A percentile compares a stretch with the other conserved stretches of the same genome.
These are phyloP conservation scores for Amanita exitialis DNA, from an alignment of 768 basidiomycete genomes.

Conservation along the genomic window DNA sequence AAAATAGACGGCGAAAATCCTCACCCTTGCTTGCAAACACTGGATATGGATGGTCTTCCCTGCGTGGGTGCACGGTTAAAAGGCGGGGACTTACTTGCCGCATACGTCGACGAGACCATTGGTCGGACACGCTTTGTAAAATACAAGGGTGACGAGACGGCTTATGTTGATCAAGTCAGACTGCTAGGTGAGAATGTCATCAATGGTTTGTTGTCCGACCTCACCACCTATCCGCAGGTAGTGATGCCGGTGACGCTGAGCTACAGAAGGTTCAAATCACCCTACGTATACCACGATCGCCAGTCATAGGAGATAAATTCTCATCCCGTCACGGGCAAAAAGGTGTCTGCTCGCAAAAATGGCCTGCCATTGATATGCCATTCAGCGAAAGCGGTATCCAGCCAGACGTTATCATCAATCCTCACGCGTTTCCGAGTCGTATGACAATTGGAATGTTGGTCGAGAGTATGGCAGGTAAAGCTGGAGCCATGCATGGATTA, in stretches of 20 bases:
- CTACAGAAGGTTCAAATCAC: slow-evolving; percentile 91
- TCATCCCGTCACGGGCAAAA: slow-evolving; percentile 99
- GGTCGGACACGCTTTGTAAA: slow-evolving; percentile 79
- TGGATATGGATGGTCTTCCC: slow-evolving; percentile 84
- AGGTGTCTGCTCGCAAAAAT: slow-evolving; percentile 99
- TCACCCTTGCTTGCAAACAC: slow-evolving; percentile 33
- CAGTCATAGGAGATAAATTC: slow-evolving; percentile 99
- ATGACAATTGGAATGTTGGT: slow-evolving; percentile 99
- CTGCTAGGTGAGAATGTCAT: slow-evolving; percentile 53
- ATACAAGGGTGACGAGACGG: slow-evolving; percentile 93
- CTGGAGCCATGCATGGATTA: slow-evolving; percentile 95
- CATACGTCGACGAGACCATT: slow-evolving; percentile 80
- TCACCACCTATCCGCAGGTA: slow-evolving; percentile 36
- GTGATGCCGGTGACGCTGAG: slow-evolving; percentile 80
- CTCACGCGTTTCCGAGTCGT: slow-evolving; percentile 97
- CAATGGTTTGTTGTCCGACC: neutral
- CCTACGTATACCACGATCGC: slow-evolving; percentile 85
- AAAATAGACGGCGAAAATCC: slow-evolving; percentile 32
- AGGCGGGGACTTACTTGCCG: slow-evolving; percentile 75
- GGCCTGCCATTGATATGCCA: slow-evolving; percentile 97
- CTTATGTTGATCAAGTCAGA: slow-evolving; percentile 85
- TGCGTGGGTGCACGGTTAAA: slow-evolving; percentile 58
- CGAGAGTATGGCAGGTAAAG: slow-evolving; percentile 99
- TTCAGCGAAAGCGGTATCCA: slow-evolving; percentile 99
- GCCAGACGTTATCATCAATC: slow-evolving; percentile 99